These are phyloP conservation scores for Diaporthe ampelina DNA, from an alignment of 2,329 filamentous ascomycete species.

Conservation along the genomic window DNA sequence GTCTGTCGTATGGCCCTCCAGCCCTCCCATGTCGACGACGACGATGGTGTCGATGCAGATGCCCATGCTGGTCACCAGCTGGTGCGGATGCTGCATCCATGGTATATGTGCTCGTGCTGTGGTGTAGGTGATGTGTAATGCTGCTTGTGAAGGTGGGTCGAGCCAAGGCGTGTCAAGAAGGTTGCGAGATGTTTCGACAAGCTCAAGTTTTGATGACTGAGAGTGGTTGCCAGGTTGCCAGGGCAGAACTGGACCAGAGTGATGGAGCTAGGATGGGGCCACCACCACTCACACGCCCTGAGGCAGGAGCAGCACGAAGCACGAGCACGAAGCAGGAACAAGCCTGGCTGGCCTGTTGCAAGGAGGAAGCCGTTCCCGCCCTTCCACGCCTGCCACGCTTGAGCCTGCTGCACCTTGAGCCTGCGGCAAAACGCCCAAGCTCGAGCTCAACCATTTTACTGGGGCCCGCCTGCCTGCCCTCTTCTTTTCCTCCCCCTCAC, in stretches of 20 bases:
- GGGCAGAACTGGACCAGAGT: background rate
- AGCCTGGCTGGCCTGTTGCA: too few species aligned
- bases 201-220: background rate
- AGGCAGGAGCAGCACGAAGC: background rate
- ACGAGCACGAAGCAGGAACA: background rate
- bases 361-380: background rate
- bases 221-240: slow-evolving; percentile 24
- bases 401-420: too few species aligned
- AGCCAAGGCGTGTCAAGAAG: slow-evolving; percentile 31
- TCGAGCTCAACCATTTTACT: slow-evolving; percentile 26
- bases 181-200: slow-evolving; percentile 22
- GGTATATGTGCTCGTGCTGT: background rate
- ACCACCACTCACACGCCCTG: background rate
- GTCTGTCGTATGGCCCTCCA: too few species aligned
- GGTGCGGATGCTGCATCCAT: too few species aligned
- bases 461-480: slow-evolving; percentile 7
- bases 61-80: background rate
- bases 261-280: slow-evolving; percentile 13
- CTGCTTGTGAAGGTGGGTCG: background rate
- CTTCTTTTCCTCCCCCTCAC: slow-evolving; percentile 39
- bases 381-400: slow-evolving; percentile 8
- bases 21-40: too few species aligned
- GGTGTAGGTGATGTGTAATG: background rate
- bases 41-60: background rate
- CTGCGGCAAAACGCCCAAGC: background rate